Evolutionary conservation across 2,329 filamentous ascomycete species (phyloP).

Genomic region (Pyrenochaeta sp.): DNA sequence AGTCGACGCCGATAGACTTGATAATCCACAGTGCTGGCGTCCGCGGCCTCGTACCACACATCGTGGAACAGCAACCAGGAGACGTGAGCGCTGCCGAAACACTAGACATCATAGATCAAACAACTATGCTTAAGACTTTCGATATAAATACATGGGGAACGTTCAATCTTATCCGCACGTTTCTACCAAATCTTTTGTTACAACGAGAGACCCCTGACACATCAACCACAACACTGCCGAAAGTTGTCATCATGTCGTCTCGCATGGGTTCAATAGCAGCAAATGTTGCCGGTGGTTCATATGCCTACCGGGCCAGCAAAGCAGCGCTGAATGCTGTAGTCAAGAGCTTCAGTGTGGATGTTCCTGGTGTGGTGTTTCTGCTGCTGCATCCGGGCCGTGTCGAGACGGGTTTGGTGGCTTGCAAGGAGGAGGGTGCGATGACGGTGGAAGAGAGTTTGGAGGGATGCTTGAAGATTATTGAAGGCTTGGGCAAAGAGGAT

Average conservation of each 20-base stretch:
- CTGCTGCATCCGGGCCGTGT: slow-evolving; percentile 57
- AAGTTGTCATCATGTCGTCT: slow-evolving; percentile 53
- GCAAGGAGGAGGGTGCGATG: slow-evolving; percentile 56
- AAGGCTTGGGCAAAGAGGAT: slow-evolving; percentile 33
- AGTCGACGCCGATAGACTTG: slow-evolving; percentile 42
- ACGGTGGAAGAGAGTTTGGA: slow-evolving; percentile 50
- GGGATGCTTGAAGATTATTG: slow-evolving; percentile 49
- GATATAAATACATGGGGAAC: slow-evolving; percentile 54
- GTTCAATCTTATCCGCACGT: slow-evolving; percentile 48
- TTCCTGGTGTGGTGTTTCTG: slow-evolving; percentile 52
- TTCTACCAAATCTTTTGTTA: slow-evolving; percentile 51
- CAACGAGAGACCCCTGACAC: too few relatives aligned
- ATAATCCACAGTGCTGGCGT: slow-evolving; percentile 56
- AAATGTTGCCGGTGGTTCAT: slow-evolving; percentile 52
- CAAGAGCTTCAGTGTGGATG: slow-evolving; percentile 53
- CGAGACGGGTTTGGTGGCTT: slow-evolving; percentile 53
- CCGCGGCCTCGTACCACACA: slow-evolving; percentile 50
- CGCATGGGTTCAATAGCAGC: slow-evolving; percentile 54
- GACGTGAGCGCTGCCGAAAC: slow-evolving; percentile 53
- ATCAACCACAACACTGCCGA: slow-evolving; percentile 24
- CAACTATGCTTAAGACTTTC: slow-evolving; percentile 50
- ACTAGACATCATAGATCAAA: slow-evolving; percentile 47
- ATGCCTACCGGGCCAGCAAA: slow-evolving; percentile 57
- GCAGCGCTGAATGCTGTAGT: slow-evolving; percentile 56
- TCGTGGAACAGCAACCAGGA: slow-evolving; percentile 27